Evolutionary conservation across 2,329 filamentous ascomycete genomes (phyloP).

Genomic region (Dendrostoma leiphaemia): DNA sequence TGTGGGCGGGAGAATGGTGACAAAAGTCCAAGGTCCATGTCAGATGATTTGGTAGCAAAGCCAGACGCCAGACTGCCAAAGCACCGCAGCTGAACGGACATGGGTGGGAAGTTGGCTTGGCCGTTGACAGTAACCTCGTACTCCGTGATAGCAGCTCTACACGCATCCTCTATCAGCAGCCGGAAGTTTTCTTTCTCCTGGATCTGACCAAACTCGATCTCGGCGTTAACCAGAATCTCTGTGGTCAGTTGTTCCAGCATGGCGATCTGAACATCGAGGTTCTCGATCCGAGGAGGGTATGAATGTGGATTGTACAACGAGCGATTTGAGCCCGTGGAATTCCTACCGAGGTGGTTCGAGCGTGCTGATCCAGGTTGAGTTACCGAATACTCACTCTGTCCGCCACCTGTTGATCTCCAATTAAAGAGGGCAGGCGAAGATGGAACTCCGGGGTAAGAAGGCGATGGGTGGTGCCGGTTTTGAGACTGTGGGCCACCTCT

Average conservation of each 20-base stretch:
- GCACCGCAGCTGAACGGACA: slow-evolving; percentile 66
- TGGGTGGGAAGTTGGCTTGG: slow-evolving; percentile 45
- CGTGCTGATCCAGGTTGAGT: slow-evolving; percentile 19
- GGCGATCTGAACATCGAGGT: slow-evolving; percentile 46
- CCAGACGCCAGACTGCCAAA: slow-evolving; percentile 84
- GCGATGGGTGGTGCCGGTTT: slow-evolving; percentile 30
- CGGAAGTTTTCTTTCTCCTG: slow-evolving; percentile 71
- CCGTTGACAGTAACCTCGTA: slow-evolving; percentile 45
- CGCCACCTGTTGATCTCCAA: slow-evolving; percentile 26
- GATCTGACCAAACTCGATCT: slow-evolving; percentile 64
- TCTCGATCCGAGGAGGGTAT: slow-evolving; percentile 35
- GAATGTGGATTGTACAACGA: slow-evolving; percentile 29
- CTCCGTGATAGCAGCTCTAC: slow-evolving; percentile 55
- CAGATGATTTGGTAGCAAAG: slow-evolving; percentile 83
- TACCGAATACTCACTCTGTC: slow-evolving; percentile 18
- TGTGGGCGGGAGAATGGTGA: slow-evolving; percentile 58
- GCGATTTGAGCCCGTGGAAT: slow-evolving; percentile 4
- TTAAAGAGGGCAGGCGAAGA: slow-evolving; percentile 23
- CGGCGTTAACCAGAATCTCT: slow-evolving; percentile 52
- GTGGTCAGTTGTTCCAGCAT: slow-evolving; percentile 49
- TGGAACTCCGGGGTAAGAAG: slow-evolving; percentile 29
- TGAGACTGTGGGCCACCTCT: slow-evolving; percentile 21
- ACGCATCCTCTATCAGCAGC: slow-evolving; percentile 60
- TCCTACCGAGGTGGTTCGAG: slow-evolving; percentile 6
- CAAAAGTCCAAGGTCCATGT: slow-evolving; percentile 84